Base-by-base conservation (phyloP, 176 grass and related monocot species). In the Bonia amplexicaulis region DNA sequence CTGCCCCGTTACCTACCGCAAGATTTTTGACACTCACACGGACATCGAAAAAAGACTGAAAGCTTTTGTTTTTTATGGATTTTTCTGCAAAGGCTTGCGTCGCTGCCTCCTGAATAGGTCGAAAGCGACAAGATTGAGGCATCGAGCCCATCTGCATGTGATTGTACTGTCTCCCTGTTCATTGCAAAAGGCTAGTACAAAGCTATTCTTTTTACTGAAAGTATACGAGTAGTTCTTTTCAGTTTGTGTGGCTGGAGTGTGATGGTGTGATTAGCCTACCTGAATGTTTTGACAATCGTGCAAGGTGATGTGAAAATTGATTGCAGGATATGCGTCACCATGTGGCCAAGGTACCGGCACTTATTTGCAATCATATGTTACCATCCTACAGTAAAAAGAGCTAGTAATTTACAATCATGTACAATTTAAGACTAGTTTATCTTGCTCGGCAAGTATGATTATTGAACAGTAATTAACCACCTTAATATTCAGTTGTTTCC, bases 51-150 rank as follows among this genome's bases (percentile, higher is more conserved):
- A 71, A 57, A 70, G 88, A 29, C 65, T 46, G 82, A 61, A 77
- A 86, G 12, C 26, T 40, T 57, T 57, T 78, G 33, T 23, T 25
- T 25, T 62, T 3, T 6, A 51, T 70, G 57, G 62, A 52, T 76
- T 35, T 66, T 48, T 74, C 39, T 58, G 70, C 60, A 60, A 25
- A 86, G 41, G 51, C 37, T 66, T 48, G 42, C n/a, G 51, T 48
- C 66, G 25, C 37, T 86, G 67, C 27, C 73, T 47, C n/a, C 87
- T 31, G 72, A 41, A 8, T 26, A 65, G 12, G 48, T 31, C 16
- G 66, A 66, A 83, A 79, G 26, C 58, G 84, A 90, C 58, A 87
- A 86, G 71, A 83, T 81, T 71, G 76, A 73, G 75, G 27, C 87
- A 37, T 15, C 12, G 23, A 57, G n/a, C 48, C 23, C 79, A 73